These are phyloP conservation scores for Croton laevigatus DNA, from an alignment of 441 rosid genomes.

Conservation along the genomic window DNA sequence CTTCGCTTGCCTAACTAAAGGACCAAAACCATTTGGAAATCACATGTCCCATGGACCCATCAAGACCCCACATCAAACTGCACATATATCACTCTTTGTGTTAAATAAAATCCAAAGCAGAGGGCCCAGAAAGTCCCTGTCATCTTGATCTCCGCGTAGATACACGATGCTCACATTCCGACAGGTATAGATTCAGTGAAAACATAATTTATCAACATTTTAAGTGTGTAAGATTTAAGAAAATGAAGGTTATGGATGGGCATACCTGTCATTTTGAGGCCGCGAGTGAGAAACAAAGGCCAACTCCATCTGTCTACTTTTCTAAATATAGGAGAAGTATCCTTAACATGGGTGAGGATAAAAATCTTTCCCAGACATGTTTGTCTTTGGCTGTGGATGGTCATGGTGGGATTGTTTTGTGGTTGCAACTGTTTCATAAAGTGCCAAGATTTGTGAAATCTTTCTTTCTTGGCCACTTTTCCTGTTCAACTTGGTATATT, in stretches of 20 bases:
- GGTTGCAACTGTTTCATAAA: constrained; percentile 71
- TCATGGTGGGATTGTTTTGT: constrained; percentile 35
- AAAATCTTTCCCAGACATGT: constrained; percentile 32
- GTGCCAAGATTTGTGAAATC: constrained; percentile 75
- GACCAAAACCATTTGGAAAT: constrained; percentile 36
- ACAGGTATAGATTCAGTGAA: constrained; percentile 35
- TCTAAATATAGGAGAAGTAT: constrained; percentile 42
- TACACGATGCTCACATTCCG: constrained; percentile 44
- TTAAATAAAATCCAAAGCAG: constrained; percentile 32
- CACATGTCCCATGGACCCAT: constrained; percentile 53
- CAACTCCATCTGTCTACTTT: constrained; percentile 24
- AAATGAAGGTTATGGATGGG: constrained; percentile 19
- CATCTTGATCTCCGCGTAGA: constrained; percentile 53
- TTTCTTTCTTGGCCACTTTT: constrained; percentile 61
- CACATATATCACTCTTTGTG: constrained; percentile 21
- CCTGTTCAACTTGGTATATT: constrained; percentile 42
- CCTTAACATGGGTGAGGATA: constrained; percentile 39
- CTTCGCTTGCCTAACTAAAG: constrained; percentile 31
- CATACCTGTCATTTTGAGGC: constrained; percentile 36
- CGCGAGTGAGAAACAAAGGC: constrained; percentile 22
- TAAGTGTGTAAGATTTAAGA: constrained; percentile 24
- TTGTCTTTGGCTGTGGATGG: constrained; percentile 48
- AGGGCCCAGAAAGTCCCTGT: constrained; percentile 43
- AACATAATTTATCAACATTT: constrained; percentile 29
- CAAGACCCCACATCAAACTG: constrained; percentile 27